These are phyloP conservation scores for Withania somnifera DNA, from an alignment of 305 asterid genomes.

Conservation along the genomic window DNA sequence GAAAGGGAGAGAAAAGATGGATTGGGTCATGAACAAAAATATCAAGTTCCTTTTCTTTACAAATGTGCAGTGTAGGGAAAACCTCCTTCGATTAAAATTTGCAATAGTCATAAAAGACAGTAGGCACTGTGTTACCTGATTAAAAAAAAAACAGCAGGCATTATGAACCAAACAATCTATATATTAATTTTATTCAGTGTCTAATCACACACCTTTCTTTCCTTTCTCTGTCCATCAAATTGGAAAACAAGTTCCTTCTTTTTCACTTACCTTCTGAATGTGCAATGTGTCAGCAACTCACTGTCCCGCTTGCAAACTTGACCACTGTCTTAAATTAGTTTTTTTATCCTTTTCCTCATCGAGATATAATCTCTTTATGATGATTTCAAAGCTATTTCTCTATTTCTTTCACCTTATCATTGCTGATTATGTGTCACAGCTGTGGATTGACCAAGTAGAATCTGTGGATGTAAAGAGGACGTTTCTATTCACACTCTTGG, in stretches of 20 bases:
- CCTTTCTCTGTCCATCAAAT: not conserved
- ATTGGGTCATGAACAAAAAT: not conserved
- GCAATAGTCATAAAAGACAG: not conserved
- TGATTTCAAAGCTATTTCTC: not conserved
- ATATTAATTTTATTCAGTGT: not conserved
- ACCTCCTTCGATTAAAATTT: not conserved
- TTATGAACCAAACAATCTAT: not conserved
- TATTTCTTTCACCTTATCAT: not conserved
- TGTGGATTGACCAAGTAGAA: constrained; percentile 51
- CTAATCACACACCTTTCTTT: not conserved
- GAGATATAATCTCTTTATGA: not conserved
- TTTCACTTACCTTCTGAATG: not conserved
- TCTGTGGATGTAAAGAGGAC: constrained; percentile 72
- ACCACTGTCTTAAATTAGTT: not conserved
- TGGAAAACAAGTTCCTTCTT: not conserved
- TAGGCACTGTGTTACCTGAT: not conserved
- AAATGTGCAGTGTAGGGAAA: not conserved
- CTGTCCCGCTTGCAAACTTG: not conserved
- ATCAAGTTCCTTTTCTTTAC: not conserved
- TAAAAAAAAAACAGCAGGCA: not conserved
- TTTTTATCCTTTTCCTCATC: not conserved
- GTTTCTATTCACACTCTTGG: constrained; percentile 57
- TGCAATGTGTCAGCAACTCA: not conserved
- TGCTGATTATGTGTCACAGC: constrained; percentile 30
- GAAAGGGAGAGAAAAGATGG: not conserved